Percentiles rank a stretch among this genome's conserved stretches.
These are phyloP conservation scores for Arthrocladium fulminans DNA, from an alignment of 2,329 filamentous ascomycete species.

Conservation along the genomic window DNA sequence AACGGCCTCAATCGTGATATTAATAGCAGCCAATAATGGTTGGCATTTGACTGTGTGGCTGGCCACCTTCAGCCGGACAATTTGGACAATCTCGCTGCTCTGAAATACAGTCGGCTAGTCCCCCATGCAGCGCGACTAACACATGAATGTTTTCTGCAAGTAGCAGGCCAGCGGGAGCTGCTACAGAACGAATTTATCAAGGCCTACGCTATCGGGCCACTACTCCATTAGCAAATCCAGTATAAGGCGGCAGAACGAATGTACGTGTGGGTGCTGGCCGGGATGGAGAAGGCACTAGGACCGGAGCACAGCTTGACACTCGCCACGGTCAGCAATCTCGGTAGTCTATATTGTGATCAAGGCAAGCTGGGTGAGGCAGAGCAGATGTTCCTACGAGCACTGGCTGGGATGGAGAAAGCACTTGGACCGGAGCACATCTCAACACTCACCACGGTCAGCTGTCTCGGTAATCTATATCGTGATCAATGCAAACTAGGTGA, in stretches of 20 bases:
- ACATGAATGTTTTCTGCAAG: background rate
- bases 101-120: background rate
- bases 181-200: background rate
- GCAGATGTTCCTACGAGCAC: constrained; percentile 10
- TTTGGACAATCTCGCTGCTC: background rate
- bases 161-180: background rate
- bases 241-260: constrained; percentile 16
- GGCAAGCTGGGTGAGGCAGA: constrained; percentile 2
- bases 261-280: too few relatives aligned
- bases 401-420: background rate
- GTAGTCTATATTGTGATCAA: too few relatives aligned
- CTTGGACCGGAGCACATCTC: constrained; percentile 21
- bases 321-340: too few relatives aligned
- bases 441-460: constrained; percentile 22
- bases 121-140: background rate
- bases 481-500: too few relatives aligned
- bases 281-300: too few relatives aligned
- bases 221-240: too few relatives aligned
- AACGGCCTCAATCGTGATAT: constrained; percentile 8
- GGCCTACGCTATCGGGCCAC: background rate
- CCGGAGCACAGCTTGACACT: too few relatives aligned
- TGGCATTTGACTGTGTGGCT: constrained; percentile 13
- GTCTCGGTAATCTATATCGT: constrained; percentile 22
- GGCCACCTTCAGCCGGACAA: background rate
- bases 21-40: constrained; percentile 8